Conservation (phyloP, 495 filamentous ascomycete genomes). For the Cercophora newfieldiana region DNA sequence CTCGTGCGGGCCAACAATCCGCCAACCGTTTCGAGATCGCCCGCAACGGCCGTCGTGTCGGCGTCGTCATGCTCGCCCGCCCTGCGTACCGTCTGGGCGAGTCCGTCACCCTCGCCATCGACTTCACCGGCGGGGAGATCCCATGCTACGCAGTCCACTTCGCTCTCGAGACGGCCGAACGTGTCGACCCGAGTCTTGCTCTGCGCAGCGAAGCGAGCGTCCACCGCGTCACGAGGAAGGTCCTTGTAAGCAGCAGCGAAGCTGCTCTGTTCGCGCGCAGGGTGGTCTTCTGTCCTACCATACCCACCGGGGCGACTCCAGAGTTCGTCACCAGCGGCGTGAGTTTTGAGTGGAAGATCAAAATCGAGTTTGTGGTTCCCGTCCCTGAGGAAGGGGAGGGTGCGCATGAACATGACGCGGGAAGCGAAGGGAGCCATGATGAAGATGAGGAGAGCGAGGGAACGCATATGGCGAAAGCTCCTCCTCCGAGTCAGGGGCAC, state of each 20-base stretch:
- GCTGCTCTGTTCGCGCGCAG: conserved; percentile 75
- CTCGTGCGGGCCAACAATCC: conserved; percentile 59
- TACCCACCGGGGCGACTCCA: conserved; percentile 79
- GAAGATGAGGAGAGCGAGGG: neutral
- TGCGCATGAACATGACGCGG: neutral
- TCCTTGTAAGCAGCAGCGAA: conserved; percentile 74
- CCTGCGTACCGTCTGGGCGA: conserved; percentile 91
- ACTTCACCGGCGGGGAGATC: conserved; percentile 72
- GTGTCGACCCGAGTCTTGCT: conserved; percentile 73
- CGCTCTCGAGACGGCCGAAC: conserved; percentile 76
- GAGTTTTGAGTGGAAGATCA: conserved; percentile 78
- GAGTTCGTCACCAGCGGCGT: conserved; percentile 88
- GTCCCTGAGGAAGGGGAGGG: conserved; percentile 19
- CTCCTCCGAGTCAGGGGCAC: neutral
- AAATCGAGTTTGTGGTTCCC: conserved; percentile 82
- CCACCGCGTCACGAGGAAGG: conserved; percentile 76
- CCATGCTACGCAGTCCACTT: conserved; percentile 78
- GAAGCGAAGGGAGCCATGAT: neutral
- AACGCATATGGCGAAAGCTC: neutral
- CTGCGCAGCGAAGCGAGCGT: conserved; percentile 83
- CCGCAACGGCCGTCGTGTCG: conserved; percentile 80
- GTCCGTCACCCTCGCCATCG: conserved; percentile 74
- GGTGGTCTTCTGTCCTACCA: conserved; percentile 75
- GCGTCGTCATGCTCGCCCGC: conserved; percentile 83
- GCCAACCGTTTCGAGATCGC: conserved; percentile 93